Evolutionary conservation across 2,329 filamentous ascomycete species (phyloP).

Genomic region (Epichloe elymi): DNA sequence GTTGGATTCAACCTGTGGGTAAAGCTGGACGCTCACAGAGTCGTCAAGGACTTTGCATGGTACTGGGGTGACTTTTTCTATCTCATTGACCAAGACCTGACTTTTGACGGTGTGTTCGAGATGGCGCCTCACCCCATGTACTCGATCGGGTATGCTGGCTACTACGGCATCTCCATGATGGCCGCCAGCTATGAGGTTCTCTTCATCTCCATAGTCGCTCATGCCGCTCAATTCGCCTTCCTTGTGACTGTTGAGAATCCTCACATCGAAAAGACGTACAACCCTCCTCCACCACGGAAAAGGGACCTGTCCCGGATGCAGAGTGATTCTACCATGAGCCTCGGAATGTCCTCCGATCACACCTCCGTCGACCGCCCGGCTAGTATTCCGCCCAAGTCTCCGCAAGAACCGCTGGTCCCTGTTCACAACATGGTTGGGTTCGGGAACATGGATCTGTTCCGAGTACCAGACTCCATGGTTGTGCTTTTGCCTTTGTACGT

Average conservation of each 20-base stretch:
- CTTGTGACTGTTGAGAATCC: conserved; percentile 86
- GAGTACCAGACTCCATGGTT: conserved; percentile 71
- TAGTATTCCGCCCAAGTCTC: conserved; percentile 7
- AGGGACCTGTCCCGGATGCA: conserved; percentile 25
- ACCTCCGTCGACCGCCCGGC: conserved; percentile 14
- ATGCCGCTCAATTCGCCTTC: conserved; percentile 89
- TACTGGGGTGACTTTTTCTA: conserved; percentile 99
- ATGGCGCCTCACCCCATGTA: conserved; percentile 99
- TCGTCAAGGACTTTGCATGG: conserved; percentile 98
- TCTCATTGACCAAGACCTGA: conserved; percentile 92
- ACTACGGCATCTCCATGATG: conserved; percentile 97
- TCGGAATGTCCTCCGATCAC: conserved; percentile 13
- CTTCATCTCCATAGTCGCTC: conserved; percentile 90
- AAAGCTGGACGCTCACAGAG: conserved; percentile 91
- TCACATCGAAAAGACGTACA: conserved; percentile 97
- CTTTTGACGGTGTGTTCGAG: conserved; percentile 97
- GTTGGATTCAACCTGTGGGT: conserved; percentile 97
- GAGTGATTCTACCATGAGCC: conserved; percentile 15
- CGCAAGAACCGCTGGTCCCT: conserved; percentile 40
- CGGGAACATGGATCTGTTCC: conserved; percentile 75
- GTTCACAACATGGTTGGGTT: conserved; percentile 77
- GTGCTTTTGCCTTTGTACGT: conserved; percentile 67
- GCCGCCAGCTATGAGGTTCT: conserved; percentile 95
- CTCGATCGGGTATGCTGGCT: conserved; percentile 92
- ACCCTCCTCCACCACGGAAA: conserved; percentile 67